Conservation (phyloP, 176 grass and related monocot genomes). For the Bromus sterilis region DNA sequence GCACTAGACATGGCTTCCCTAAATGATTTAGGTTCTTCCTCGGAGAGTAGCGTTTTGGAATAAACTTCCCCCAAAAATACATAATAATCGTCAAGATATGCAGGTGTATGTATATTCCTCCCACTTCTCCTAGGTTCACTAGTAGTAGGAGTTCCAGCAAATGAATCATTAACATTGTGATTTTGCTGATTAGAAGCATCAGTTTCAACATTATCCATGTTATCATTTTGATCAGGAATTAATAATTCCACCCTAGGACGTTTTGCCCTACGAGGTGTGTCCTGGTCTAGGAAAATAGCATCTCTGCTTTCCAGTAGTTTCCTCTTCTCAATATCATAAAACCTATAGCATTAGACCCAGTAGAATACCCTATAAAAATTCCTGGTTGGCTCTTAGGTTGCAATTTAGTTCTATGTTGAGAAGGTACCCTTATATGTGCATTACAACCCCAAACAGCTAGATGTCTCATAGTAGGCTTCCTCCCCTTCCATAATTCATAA, state of each 20-base stretch:
- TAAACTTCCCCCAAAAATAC: not conserved
- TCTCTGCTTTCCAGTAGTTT: not conserved
- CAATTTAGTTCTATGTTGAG: not conserved
- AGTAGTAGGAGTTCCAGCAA: not conserved
- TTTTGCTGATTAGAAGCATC: not conserved
- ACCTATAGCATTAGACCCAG: not conserved
- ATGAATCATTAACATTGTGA: not conserved
- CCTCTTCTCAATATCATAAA: not conserved
- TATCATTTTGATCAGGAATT: not conserved
- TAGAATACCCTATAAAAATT: not conserved
- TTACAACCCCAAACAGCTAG: not conserved
- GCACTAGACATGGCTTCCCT: not conserved
- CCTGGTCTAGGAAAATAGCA: not conserved
- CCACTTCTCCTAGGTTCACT: not conserved
- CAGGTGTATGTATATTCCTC: not conserved
- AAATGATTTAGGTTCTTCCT: not conserved
- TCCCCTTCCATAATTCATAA: not conserved
- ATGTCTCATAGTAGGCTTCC: not conserved
- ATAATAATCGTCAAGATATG: not conserved
- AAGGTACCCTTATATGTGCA: not conserved
- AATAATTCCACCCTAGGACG: not conserved
- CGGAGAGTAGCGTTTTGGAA: not conserved
- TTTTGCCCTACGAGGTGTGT: not conserved
- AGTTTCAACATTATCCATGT: not conserved
- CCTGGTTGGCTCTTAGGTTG: not conserved